Conservation (phyloP, 1,139 yeast species). For the Saccharomycopsis phalli region DNA sequence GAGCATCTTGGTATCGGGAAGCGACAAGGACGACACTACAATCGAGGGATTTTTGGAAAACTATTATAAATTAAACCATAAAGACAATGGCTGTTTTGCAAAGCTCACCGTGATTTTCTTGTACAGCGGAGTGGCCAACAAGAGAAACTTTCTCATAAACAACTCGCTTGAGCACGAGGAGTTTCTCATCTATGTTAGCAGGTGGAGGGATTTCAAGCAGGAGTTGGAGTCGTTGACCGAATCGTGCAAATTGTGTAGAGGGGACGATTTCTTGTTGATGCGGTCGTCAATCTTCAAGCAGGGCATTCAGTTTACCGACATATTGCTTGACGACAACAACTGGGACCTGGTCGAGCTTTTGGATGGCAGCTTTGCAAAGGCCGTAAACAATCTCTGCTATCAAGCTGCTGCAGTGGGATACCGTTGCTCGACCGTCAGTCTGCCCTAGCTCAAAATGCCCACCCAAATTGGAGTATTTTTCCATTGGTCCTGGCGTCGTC, state of each 20-base stretch:
- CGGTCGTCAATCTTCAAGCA: constrained; percentile 10
- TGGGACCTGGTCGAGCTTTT: constrained; percentile 2
- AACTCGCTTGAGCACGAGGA: constrained; percentile 6
- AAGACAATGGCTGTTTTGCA: constrained; percentile 1
- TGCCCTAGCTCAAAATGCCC: too few species aligned
- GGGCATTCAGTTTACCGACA: constrained; percentile 13
- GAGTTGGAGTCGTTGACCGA: not conserved
- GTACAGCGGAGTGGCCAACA: constrained; percentile 5
- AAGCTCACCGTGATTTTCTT: constrained; percentile 4
- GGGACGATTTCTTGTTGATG: constrained; percentile 7
- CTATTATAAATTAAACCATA: constrained; percentile 7
- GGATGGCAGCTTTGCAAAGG: not conserved
- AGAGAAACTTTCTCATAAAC: constrained; percentile 12
- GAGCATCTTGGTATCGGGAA: constrained; percentile 3
- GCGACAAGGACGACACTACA: not conserved
- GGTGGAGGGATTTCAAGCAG: constrained; percentile 2
- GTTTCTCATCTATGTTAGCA: constrained; percentile 2
- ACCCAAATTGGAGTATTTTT: too few species aligned
- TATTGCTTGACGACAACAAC: constrained; percentile 9
- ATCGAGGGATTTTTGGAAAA: constrained; percentile 16
- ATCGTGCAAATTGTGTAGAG: not conserved
- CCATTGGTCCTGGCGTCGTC: too few species aligned
- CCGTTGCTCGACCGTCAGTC: not conserved
- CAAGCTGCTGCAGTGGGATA: constrained; percentile 13
- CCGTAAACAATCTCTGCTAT: constrained; percentile 14